phyloP scores from a whole-genome alignment of 768 basidiomycete species.

The Flagelloscypha sp. region DNA sequence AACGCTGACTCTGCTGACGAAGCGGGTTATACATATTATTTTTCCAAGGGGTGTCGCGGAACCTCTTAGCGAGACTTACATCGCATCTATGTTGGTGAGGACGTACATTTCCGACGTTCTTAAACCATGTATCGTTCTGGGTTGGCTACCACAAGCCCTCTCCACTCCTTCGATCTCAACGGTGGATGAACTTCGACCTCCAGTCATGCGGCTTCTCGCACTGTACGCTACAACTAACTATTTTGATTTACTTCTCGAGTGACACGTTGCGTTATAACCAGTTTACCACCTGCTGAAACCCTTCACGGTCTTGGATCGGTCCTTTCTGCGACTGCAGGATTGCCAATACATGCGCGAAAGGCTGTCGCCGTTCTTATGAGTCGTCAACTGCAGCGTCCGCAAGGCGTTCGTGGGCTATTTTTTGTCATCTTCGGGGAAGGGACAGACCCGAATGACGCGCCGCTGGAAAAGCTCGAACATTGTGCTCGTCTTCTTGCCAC shows the following conservation, averaged over 20 bases:
- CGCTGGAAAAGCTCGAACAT: slow-evolving; percentile 66
- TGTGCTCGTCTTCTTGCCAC: slow-evolving; percentile 54
- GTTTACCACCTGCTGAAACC: slow-evolving; percentile 56
- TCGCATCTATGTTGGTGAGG: slow-evolving; percentile 51
- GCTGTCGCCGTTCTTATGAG: slow-evolving; percentile 57
- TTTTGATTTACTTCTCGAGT: slow-evolving; percentile 13
- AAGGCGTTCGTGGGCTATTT: slow-evolving; percentile 64
- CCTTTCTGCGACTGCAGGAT: slow-evolving; percentile 34
- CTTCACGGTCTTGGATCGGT: slow-evolving; percentile 58
- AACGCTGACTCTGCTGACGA: slow-evolving; percentile 33
- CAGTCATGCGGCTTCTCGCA: slow-evolving; percentile 48
- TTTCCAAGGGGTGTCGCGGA: slow-evolving; percentile 46
- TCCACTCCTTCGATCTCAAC: slow-evolving; percentile 28
- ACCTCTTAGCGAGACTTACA: slow-evolving; percentile 45
- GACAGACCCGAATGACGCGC: slow-evolving; percentile 41
- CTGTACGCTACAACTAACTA: slow-evolving; percentile 37
- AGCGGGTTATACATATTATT: slow-evolving; percentile 38
- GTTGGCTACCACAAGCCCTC: slow-evolving; percentile 61
- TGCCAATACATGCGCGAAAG: slow-evolving; percentile 46
- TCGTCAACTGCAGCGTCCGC: slow-evolving; percentile 59
- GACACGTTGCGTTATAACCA: slow-evolving; percentile 17
- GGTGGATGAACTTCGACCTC: slow-evolving; percentile 40
- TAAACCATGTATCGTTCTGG: slow-evolving; percentile 51
- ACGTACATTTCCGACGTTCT: slow-evolving; percentile 52
- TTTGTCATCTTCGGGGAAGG: slow-evolving; percentile 62